Evolutionary conservation across 306 rosid genomes (phyloP), one percentile per base, ranked within the genome.

Genomic region (Cicer pinnatifidum): DNA sequence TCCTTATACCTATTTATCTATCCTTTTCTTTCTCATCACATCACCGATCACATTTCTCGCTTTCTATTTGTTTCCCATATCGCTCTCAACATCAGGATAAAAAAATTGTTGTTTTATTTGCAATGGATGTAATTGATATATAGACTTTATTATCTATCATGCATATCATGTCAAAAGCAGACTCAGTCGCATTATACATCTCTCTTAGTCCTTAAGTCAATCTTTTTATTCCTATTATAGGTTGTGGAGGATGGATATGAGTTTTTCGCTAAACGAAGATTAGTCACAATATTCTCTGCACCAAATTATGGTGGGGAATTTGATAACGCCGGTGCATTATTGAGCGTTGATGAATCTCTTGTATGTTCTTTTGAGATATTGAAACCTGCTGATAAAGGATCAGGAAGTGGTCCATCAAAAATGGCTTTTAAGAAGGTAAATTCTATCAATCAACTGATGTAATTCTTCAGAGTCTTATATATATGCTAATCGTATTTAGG

Each of bases 231-330:
- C n/a, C 11, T 19, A 17, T 23, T 60, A 67, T 84, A 92, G 96
- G 97, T 92, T 75, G 97, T 92, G 78, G 97, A 92, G 78, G 97
- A 92, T 56, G 97, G 96, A 58, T 92, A 92, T 16, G 96, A 89
- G 78, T 91, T 91, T 82, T 89, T 91, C 0, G 96, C 97, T 5
- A 84, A 82, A 44, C 56, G 96, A 67, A 88, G 87, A 65, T 75
- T 91, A 81, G 97, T 91, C 67, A 89, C 97, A 1, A 91, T 91
- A 80, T 91, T 89, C 82, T 91, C 97, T 61, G 97, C 97, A 63
- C 97, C 97, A 45, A 89, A 91, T 80, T 91, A 91, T 38, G 96
- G 96, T 1, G 96, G 96, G 37, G 97, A 91, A 83, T 91, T 91
- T 39, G 96, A 91, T 77, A 89, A 91, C 12, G 97, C 84, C 0